phyloP scores from a whole-genome alignment of 805 yeast species.

The Candida sonorensis region DNA sequence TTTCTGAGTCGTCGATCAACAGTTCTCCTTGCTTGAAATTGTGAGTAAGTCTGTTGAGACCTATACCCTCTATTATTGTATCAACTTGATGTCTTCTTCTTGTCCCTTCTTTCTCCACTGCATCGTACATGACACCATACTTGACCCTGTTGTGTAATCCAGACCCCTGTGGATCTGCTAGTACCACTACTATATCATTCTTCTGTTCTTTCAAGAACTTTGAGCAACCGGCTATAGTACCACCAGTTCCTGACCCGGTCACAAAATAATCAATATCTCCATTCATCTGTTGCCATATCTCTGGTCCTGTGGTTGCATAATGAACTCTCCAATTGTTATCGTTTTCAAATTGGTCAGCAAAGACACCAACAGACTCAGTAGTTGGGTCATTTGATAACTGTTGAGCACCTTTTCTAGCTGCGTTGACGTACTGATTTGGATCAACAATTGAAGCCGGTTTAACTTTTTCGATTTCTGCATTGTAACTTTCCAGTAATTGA shows the following conservation, averaged over 20 bases:
- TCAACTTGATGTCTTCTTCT: slow-evolving; percentile 95
- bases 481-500: slow-evolving; percentile 60
- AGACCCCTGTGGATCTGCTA: slow-evolving; percentile 96
- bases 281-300: slow-evolving; percentile 69
- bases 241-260: slow-evolving; percentile 95
- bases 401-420: slow-evolving; percentile 67
- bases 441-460: slow-evolving; percentile 95
- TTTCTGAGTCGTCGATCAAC: slow-evolving; percentile 67
- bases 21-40: slow-evolving; percentile 70
- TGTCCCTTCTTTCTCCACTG: slow-evolving; percentile 85
- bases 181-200: slow-evolving; percentile 40
- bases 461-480: slow-evolving; percentile 79
- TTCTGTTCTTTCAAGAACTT: slow-evolving; percentile 54
- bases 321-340: slow-evolving; percentile 86
- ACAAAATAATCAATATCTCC: slow-evolving; percentile 68
- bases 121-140: slow-evolving; percentile 89
- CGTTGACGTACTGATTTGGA: slow-evolving; percentile 86
- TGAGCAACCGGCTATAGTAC: slow-evolving; percentile 92
- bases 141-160: slow-evolving; percentile 83
- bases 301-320: slow-evolving; percentile 84
- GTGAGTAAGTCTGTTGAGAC: slow-evolving; percentile 77
- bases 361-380: slow-evolving; percentile 52
- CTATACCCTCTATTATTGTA: slow-evolving; percentile 90
- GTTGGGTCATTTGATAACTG: slow-evolving; percentile 33
- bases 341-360: slow-evolving; percentile 95